Conservation (phyloP, 1,284 basidiomycete species). For the Naganishia albida region DNA sequence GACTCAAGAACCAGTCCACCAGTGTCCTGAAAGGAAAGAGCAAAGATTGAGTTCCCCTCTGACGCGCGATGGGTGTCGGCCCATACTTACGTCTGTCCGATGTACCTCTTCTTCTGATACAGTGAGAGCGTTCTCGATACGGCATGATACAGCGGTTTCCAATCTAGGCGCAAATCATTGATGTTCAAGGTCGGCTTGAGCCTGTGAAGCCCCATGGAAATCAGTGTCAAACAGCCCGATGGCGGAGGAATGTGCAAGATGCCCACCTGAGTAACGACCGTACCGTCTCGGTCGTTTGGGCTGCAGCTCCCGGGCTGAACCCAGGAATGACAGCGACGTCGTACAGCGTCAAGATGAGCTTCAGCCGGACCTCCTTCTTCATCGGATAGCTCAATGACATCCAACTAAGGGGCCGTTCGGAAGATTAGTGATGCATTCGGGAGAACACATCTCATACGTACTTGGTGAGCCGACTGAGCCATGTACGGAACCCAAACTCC, state of each 20-base stretch:
- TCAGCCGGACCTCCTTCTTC: slow-evolving; percentile 73
- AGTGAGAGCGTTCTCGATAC: slow-evolving; percentile 67
- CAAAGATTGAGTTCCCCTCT: slow-evolving; percentile 12
- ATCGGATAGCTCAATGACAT: slow-evolving; percentile 79
- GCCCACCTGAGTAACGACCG: slow-evolving; percentile 63
- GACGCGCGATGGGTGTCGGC: not conserved
- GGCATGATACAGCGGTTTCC: slow-evolving; percentile 80
- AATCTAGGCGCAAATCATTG: slow-evolving; percentile 80
- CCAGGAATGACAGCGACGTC: slow-evolving; percentile 61
- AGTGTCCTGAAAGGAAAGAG: slow-evolving; percentile 61
- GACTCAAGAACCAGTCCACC: slow-evolving; percentile 78
- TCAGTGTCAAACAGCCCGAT: not conserved
- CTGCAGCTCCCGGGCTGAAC: slow-evolving; percentile 56
- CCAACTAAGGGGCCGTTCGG: slow-evolving; percentile 62
- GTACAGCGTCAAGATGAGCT: slow-evolving; percentile 78
- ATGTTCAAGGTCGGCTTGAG: slow-evolving; percentile 76
- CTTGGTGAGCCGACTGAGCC: slow-evolving; percentile 75
- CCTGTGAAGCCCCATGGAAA: slow-evolving; percentile 52
- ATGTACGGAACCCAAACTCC: slow-evolving; percentile 71
- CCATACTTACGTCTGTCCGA: slow-evolving; percentile 68
- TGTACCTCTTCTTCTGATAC: slow-evolving; percentile 78
- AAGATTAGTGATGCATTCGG: too few relatives aligned
- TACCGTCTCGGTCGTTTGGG: slow-evolving; percentile 57
- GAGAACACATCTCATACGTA: slow-evolving; percentile 41
- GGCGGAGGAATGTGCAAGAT: slow-evolving; percentile 45